Base-by-base conservation (phyloP, 176 grass and related monocot species). In the Carex parvula region DNA sequence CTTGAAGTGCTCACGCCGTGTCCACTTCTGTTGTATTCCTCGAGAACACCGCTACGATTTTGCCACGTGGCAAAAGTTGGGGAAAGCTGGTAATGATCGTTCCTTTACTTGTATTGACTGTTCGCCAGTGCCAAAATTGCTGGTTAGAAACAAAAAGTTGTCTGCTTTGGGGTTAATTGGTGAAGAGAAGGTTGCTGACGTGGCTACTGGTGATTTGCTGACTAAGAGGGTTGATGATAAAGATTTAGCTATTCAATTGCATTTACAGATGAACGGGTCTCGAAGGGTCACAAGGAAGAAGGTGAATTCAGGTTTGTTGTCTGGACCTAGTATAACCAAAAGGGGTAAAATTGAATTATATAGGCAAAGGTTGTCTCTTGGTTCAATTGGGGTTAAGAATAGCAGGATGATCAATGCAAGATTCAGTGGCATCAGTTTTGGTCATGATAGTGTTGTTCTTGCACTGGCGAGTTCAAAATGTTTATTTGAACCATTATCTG, bases 1-100 rank as follows among this genome's bases (percentile, higher is more conserved):
- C 81, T 84, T 84, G 77, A 80, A 85, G 64, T 97, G 94, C 83
- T 81, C 52, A 14, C 79, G 73, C 81, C 62, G 81, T 2, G 89
- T 92, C 37, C 94, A 97, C 73, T 87, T 64, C 21, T 64, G 63
- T 35, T 97, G 94, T 79, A 81, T 91, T 37, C 65, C 79, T 6
- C 60, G 41, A 3, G 92, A 94, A 88, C 94, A 94, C 84, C 92
- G 92, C 48, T 30, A 29, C 11, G 80, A 83, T 83, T 83, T 83
- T 52, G 60, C 20, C 80, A 83, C 42, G 60, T 83, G 80, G 61
- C 24, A 52, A 3, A 67, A 83, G 14, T 83, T 68, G 62, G 62
- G 44, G 5, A 46, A 61, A 46, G 1, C 13, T 22, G 33, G 79
- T 81, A 81, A 64, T 5, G 33, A 6, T 35, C 35, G 58, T 44